These are phyloP conservation scores for Ilyonectria robusta DNA, from an alignment of 2,329 filamentous ascomycete species.

Conservation along the genomic window DNA sequence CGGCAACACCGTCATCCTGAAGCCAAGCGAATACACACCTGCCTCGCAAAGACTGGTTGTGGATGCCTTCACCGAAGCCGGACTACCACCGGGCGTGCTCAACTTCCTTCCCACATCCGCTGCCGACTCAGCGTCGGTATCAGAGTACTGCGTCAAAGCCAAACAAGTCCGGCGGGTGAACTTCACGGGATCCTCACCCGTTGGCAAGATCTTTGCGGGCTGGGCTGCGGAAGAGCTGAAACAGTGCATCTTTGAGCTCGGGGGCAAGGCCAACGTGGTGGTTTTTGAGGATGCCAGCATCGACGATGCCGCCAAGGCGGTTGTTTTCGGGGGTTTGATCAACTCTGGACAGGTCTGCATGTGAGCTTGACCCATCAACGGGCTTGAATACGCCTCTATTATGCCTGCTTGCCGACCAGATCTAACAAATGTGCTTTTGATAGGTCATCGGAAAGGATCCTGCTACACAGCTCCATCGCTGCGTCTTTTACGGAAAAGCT, in stretches of 20 bases:
- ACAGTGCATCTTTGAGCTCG: slow-evolving; percentile 83
- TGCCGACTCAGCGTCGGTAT: slow-evolving; percentile 76
- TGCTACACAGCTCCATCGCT: too few species aligned
- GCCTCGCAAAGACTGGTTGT: slow-evolving; percentile 73
- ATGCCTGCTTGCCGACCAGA: too few species aligned
- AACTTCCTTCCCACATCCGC: slow-evolving; percentile 79
- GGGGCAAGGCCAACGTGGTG: slow-evolving; percentile 84
- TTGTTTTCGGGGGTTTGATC: too few species aligned
- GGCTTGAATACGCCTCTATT: too few species aligned
- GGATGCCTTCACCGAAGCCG: slow-evolving; percentile 77
- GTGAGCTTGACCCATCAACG: too few species aligned
- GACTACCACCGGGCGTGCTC: slow-evolving; percentile 79
- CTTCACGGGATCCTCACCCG: slow-evolving; percentile 82
- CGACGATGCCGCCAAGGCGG: slow-evolving; percentile 76
- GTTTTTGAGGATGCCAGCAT: slow-evolving; percentile 86
- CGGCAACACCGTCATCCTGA: slow-evolving; percentile 82
- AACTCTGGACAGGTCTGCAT: too few species aligned
- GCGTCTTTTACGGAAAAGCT: too few species aligned
- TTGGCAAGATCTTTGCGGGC: slow-evolving; percentile 79
- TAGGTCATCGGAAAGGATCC: too few species aligned
- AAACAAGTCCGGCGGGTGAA: slow-evolving; percentile 82
- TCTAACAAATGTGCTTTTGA: too few species aligned
- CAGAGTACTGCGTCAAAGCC: slow-evolving; percentile 75
- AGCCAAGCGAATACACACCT: slow-evolving; percentile 77
- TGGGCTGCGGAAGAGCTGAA: slow-evolving; percentile 81